Evolutionary conservation across 495 filamentous ascomycete genomes (phyloP).

Genomic region (Pyronema omphalodes): DNA sequence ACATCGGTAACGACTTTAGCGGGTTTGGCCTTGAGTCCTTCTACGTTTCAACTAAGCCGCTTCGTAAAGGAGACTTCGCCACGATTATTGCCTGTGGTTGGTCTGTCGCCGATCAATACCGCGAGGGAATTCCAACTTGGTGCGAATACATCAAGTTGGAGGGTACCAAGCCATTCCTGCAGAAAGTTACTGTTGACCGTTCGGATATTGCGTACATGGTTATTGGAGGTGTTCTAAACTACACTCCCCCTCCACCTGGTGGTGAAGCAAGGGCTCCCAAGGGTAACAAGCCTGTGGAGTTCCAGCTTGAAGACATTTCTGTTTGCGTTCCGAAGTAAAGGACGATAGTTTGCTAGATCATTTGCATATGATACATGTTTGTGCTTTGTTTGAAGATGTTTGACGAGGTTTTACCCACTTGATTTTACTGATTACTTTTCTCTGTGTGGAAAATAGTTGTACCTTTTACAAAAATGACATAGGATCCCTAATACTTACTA

Average conservation of each 20-base stretch:
- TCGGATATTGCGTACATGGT: background rate
- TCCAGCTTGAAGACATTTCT: constrained; percentile 1
- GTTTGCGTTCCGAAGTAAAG: constrained; percentile 2
- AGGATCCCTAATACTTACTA: no score
- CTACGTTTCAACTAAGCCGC: background rate
- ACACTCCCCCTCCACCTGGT: background rate
- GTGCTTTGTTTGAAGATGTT: background rate
- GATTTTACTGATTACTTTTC: no score
- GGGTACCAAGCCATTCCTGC: background rate
- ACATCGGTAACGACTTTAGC: background rate
- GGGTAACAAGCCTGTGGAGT: constrained; percentile 2
- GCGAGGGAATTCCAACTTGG: background rate
- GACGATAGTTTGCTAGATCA: background rate
- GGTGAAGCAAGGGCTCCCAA: background rate
- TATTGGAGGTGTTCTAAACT: background rate
- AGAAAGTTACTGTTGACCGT: background rate
- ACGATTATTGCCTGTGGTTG: background rate
- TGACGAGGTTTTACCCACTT: no score
- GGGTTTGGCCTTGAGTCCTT: background rate
- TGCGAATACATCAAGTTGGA: background rate
- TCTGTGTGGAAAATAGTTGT: no score
- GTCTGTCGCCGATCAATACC: background rate
- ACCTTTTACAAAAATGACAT: no score
- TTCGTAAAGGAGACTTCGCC: background rate
- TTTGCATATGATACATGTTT: background rate